Evolutionary conservation across 495 filamentous ascomycete species (phyloP).

Genomic region (Niebla homalea): DNA sequence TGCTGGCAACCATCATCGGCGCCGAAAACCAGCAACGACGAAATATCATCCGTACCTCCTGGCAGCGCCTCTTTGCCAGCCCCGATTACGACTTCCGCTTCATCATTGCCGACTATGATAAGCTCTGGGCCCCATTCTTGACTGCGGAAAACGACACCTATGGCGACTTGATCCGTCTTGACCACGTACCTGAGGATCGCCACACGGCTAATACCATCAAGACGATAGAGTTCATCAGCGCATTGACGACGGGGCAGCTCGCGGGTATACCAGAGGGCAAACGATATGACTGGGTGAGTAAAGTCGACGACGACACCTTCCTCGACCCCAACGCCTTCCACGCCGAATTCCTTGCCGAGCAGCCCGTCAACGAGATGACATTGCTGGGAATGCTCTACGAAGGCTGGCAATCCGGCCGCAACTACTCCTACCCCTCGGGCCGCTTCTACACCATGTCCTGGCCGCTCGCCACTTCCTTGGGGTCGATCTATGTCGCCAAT

Average conservation of each 20-base stretch:
- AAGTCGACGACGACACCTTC: neutral
- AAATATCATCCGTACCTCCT: neutral
- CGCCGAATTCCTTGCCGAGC: neutral
- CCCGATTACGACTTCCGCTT: neutral
- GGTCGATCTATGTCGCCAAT: neutral
- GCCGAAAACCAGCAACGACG: neutral
- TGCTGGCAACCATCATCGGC: neutral
- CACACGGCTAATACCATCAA: neutral
- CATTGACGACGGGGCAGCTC: neutral
- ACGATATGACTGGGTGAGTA: neutral
- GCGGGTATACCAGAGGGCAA: neutral
- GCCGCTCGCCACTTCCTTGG: neutral
- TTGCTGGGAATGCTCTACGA: neutral
- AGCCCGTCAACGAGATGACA: neutral
- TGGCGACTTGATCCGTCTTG: neutral
- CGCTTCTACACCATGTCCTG: neutral
- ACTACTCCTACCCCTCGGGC: neutral
- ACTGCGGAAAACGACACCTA: neutral
- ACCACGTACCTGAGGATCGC: neutral
- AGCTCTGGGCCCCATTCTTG: neutral
- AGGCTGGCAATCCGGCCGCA: neutral
- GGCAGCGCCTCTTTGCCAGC: neutral
- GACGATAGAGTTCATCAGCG: neutral
- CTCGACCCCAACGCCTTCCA: neutral
- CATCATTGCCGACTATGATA: neutral